Conservation (phyloP, 495 filamentous ascomycete genomes). For the Entonaema liquescens region DNA sequence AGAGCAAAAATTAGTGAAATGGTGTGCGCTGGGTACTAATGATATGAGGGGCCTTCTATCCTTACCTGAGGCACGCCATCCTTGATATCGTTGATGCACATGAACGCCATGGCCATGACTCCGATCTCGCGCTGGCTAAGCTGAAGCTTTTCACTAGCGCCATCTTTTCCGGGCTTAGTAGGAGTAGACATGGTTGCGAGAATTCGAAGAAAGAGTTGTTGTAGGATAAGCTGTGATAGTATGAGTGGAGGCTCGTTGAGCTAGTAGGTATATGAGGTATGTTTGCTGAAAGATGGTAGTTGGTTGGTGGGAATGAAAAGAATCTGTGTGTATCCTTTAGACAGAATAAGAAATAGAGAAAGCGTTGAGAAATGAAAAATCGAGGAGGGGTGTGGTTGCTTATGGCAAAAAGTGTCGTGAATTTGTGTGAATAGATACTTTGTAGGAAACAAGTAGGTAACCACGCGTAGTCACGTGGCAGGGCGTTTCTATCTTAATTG, state of each 20-base stretch:
- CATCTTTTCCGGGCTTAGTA: background rate
- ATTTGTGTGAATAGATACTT: conserved; percentile 9
- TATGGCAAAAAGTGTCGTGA: background rate
- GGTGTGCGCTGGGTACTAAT: background rate
- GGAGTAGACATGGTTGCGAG: background rate
- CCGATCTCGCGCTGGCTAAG: conserved; percentile 26
- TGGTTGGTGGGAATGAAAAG: background rate
- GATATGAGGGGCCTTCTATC: background rate
- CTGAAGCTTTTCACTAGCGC: background rate
- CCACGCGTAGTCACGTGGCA: conserved; percentile 1
- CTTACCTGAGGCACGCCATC: conserved; percentile 24
- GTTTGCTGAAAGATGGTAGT: background rate
- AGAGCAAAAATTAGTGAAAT: background rate
- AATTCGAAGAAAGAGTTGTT: background rate
- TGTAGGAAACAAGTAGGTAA: background rate
- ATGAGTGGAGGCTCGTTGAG: background rate
- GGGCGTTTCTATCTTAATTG: background rate
- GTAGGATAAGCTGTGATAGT: conserved; percentile 4
- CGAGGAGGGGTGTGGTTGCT: background rate
- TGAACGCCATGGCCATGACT: conserved; percentile 20
- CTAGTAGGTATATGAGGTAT: background rate
- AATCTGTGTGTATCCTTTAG: background rate
- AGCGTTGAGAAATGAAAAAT: background rate
- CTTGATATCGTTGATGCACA: conserved; percentile 12
- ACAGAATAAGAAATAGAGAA: background rate